phyloP scores from a whole-genome alignment of 139 green algal species.

The Pseudopediastrum boryanum region DNA sequence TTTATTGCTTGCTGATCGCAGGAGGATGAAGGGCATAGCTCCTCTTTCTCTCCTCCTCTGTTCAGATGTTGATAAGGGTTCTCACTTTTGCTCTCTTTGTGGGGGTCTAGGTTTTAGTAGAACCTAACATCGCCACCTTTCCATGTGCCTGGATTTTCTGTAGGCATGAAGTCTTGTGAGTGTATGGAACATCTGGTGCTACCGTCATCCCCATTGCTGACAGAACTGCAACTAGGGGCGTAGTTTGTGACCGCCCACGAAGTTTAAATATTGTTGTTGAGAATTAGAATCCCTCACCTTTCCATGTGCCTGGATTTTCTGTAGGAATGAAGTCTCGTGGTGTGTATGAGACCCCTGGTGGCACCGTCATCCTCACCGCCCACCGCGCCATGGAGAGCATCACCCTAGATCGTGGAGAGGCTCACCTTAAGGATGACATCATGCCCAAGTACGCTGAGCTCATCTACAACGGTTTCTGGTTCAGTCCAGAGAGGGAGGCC shows the following conservation, averaged over 20 bases:
- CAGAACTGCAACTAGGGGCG: not conserved
- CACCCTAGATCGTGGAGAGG: slow-evolving; percentile 88
- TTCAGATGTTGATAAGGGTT: no score
- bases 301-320: not conserved
- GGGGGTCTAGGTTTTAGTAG: not conserved
- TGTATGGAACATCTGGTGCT: not conserved
- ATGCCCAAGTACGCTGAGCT: slow-evolving; percentile 87
- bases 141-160: not conserved
- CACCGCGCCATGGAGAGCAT: slow-evolving; percentile 88
- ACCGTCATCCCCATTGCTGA: not conserved
- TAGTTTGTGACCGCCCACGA: not conserved
- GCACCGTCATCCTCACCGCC: slow-evolving; percentile 91
- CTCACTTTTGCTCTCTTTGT: not conserved
- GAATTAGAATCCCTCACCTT: not conserved
- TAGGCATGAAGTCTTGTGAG: not conserved
- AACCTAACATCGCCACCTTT: not conserved
- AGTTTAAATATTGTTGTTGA: not conserved
- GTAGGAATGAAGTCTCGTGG: slow-evolving; percentile 65
- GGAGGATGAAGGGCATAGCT: no score
- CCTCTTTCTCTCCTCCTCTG: no score
- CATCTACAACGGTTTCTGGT: slow-evolving; percentile 84
- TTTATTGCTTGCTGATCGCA: no score
- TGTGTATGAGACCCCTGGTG: slow-evolving; percentile 99
- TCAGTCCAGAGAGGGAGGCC: slow-evolving; percentile 78
- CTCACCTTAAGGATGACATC: slow-evolving; percentile 89